Evolutionary conservation across 2,329 filamentous ascomycete species (phyloP).

Genomic region (Claviceps digitariae): DNA sequence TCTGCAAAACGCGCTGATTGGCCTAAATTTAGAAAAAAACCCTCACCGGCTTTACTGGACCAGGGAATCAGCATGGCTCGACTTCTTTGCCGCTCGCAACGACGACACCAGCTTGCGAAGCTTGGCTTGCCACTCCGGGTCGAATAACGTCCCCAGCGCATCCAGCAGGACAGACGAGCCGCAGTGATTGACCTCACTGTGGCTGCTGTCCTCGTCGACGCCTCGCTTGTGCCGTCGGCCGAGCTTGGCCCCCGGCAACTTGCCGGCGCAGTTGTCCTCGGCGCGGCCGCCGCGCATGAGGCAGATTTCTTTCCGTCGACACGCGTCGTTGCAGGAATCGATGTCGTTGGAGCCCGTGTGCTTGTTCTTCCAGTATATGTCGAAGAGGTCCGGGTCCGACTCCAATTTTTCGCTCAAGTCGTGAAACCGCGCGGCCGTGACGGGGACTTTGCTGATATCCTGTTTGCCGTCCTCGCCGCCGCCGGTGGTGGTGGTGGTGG

Average conservation of each 20-base stretch:
- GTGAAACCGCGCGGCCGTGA: neutral
- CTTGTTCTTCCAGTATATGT: neutral
- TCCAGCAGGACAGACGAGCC: neutral
- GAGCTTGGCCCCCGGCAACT: neutral
- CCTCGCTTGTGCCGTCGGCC: neutral
- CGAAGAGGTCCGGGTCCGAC: neutral
- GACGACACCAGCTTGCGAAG: neutral
- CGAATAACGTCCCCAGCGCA: neutral
- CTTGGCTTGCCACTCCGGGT: neutral
- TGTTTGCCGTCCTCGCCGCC: neutral
- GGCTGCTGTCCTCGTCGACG: neutral
- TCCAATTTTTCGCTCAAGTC: neutral
- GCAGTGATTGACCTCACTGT: neutral
- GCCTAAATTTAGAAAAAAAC: neutral
- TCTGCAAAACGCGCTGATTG: too few relatives aligned
- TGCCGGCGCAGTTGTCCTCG: constrained; percentile 33
- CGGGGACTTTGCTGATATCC: neutral
- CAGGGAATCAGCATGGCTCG: too few relatives aligned
- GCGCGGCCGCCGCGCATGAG: constrained; percentile 35
- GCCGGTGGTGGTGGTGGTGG: too few relatives aligned
- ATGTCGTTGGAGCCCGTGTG: constrained; percentile 22
- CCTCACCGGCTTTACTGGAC: too few relatives aligned
- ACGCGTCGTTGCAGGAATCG: constrained; percentile 26
- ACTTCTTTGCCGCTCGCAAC: neutral
- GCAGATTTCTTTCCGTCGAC: constrained; percentile 33